Evolutionary conservation across 257 asterid genomes (phyloP).

Genomic region (Plantago major): DNA sequence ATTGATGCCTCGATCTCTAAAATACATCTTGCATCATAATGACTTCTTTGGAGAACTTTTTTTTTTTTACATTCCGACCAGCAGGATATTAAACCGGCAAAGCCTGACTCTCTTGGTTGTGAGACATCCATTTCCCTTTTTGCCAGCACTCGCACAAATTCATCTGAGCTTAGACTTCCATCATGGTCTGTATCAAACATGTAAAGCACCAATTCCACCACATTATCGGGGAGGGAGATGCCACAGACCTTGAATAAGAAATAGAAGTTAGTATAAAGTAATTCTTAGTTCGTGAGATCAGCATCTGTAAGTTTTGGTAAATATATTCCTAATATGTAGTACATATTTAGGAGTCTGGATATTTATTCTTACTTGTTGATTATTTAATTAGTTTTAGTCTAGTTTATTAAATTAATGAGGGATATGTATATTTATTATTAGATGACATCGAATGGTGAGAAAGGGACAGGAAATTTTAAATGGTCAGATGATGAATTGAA

Average conservation of each 20-base stretch:
- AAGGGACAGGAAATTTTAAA: no score
- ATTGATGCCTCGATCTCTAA: slow-evolving; percentile 7
- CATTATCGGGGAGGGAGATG: slow-evolving; percentile 54
- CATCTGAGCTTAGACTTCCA: slow-evolving; percentile 73
- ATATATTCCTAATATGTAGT: no score
- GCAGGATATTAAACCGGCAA: slow-evolving; percentile 53
- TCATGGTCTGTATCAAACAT: slow-evolving; percentile 68
- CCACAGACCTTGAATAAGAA: slow-evolving; percentile 60
- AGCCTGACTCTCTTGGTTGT: slow-evolving; percentile 39
- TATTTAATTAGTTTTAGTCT: no score
- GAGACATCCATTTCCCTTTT: slow-evolving; percentile 46
- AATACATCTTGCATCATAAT: slow-evolving; percentile 1
- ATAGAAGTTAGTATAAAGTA: slow-evolving; percentile 5
- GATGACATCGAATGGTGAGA: no score
- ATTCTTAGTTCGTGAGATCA: no score
- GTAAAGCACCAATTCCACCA: slow-evolving; percentile 64
- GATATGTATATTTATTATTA: no score
- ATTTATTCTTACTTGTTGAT: no score
- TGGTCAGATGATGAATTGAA: no score
- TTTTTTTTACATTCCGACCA: slow-evolving; percentile 51
- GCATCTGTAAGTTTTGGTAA: no score
- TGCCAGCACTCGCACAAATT: slow-evolving; percentile 69
- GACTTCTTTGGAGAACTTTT: slow-evolving; percentile 36
- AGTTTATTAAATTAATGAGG: no score
- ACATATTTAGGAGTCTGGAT: no score